Base-by-base conservation (phyloP, 2,329 filamentous ascomycete genomes). In the Xylariaceae sp. region DNA sequence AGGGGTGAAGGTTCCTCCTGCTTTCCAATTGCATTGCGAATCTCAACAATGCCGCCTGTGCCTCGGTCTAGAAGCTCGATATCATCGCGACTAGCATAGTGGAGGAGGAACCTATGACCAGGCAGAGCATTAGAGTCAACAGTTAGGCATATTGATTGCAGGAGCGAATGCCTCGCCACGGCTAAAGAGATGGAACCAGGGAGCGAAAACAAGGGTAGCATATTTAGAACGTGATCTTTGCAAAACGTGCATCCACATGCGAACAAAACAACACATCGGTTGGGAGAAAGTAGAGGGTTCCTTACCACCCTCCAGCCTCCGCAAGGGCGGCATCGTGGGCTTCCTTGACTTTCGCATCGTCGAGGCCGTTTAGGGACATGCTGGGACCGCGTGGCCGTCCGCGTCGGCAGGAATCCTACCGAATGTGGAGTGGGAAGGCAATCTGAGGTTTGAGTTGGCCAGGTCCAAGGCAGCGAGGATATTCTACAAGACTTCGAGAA, bases 341-440 rank as follows among this genome's bases (percentile, higher is more conserved):
- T 75, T 95, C 90, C 73, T 86, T 83, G 73, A 99, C 82, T 68
- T 84, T 82, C 63, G 81, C 76, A 75, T 84, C 82, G 76, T 97
- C 92, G 74, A 97, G 80, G 60, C 94, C 94, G 84, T 96, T 96
- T 73, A 97, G 80, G 78, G 93, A 97, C 93, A 97, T 97, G 45
- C 44, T 67, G 58, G 41, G 44, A 53, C 13, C 22, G 36, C n/a
- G 42, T 45, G 18, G 52, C 47, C 52, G 56, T 49, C 54, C 48
- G 56, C 48, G 47, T 56, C 47, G 59, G 60, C 58, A 56, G 50
- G 28, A 42, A 41, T 42, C 36, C 41, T 42, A 40, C 16, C 33
- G 41, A 48, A 31, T 12, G 18, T n/a, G 41, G 31, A 33, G n/a
- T 17, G 12, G 18, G 19, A 31, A 10, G 31, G 13, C 18, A 18